Conservation (phyloP, 2,329 filamentous ascomycete genomes). For the Nemania sp. region DNA sequence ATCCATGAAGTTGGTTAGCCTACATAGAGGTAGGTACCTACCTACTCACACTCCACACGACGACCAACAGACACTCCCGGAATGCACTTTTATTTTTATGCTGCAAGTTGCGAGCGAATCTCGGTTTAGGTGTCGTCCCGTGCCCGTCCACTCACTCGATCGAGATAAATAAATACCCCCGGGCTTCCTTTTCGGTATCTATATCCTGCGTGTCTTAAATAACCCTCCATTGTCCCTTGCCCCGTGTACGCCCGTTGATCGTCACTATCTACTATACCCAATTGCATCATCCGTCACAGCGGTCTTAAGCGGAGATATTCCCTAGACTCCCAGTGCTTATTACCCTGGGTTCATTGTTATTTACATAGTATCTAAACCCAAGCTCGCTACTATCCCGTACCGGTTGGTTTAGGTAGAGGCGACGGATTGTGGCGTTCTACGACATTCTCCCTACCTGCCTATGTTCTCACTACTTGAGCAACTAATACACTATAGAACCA, state of each 20-base stretch:
- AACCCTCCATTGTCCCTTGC: background rate
- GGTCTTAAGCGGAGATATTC: conserved; percentile 21
- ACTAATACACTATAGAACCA: too few relatives aligned
- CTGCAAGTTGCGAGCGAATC: background rate
- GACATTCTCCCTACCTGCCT: too few relatives aligned
- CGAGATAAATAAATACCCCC: conserved; percentile 5
- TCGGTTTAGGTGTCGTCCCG: background rate
- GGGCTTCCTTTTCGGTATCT: conserved; percentile 1
- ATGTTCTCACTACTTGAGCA: too few relatives aligned
- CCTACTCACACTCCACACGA: too few relatives aligned
- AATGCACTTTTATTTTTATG: background rate
- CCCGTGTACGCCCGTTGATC: too few relatives aligned
- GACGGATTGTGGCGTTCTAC: background rate
- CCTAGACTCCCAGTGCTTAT: background rate
- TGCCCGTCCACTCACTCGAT: background rate
- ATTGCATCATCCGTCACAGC: background rate
- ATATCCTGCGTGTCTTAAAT: background rate
- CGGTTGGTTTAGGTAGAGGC: background rate
- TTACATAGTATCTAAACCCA: conserved; percentile 20
- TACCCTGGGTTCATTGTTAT: background rate
- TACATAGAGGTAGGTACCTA: too few relatives aligned
- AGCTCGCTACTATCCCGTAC: background rate
- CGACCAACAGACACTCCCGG: too few relatives aligned
- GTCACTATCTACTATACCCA: too few relatives aligned
- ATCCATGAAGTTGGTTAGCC: too few relatives aligned